Evolutionary conservation across 1,139 yeast species (phyloP).

Genomic region (Casaregolazyma suthepensis): DNA sequence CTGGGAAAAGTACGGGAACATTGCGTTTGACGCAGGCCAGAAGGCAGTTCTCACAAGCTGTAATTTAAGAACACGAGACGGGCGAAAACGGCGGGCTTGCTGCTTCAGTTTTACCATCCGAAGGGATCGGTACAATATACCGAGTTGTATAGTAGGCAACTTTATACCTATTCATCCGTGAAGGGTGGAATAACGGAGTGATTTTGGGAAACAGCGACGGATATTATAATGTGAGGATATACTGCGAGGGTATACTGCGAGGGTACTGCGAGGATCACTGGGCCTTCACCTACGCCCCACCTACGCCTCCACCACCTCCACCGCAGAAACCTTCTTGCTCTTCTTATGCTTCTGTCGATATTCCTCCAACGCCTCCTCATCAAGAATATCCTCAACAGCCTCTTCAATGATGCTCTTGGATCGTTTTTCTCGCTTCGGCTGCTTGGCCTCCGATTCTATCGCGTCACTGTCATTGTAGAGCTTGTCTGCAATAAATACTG

Average conservation of each 20-base stretch:
- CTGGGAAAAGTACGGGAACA: slow-evolving; percentile 97
- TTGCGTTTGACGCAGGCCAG: slow-evolving; percentile 93
- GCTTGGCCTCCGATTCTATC: slow-evolving; percentile 29
- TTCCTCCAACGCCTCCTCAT: slow-evolving; percentile 48
- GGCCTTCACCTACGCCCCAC: background rate
- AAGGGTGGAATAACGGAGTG: too few species aligned
- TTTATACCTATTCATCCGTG: slow-evolving; percentile 70
- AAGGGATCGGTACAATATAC: slow-evolving; percentile 89
- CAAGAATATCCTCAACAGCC: slow-evolving; percentile 70
- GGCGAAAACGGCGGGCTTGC: slow-evolving; percentile 74
- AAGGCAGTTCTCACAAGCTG: slow-evolving; percentile 94
- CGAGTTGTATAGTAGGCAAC: slow-evolving; percentile 94
- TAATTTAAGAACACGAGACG: slow-evolving; percentile 76
- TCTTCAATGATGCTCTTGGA: slow-evolving; percentile 24
- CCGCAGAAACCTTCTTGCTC: slow-evolving; percentile 24
- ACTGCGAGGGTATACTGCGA: background rate
- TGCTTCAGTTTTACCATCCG: slow-evolving; percentile 93
- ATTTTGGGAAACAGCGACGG: too few species aligned
- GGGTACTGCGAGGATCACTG: background rate
- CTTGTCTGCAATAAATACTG: slow-evolving; percentile 64
- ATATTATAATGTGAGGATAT: too few species aligned
- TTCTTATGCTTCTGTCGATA: slow-evolving; percentile 34
- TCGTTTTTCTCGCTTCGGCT: slow-evolving; percentile 35
- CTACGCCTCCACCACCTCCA: background rate
- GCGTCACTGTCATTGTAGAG: slow-evolving; percentile 46